Evolutionary conservation across 176 grass and related monocot genomes (phyloP).

Genomic region (Juncus inflexus): DNA sequence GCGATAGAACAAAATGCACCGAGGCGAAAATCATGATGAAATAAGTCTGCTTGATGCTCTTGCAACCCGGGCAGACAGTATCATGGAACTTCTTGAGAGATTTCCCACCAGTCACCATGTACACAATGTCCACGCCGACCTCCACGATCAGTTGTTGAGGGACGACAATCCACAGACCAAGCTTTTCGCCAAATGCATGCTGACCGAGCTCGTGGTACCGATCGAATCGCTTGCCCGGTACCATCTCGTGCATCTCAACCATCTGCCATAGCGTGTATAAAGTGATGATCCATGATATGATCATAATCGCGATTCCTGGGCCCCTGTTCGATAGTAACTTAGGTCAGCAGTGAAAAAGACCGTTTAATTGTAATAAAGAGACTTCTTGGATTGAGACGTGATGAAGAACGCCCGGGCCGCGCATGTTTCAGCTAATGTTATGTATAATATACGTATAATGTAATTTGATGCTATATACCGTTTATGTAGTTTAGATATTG

Average conservation of each 20-base stretch:
- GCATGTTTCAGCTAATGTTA: no score
- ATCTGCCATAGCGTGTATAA: conserved; percentile 84
- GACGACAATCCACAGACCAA: conserved; percentile 68
- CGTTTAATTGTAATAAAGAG: neutral
- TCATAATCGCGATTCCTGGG: conserved; percentile 39
- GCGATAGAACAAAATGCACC: conserved; percentile 66
- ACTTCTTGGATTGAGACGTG: neutral
- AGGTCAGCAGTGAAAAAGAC: no score
- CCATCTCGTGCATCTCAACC: conserved; percentile 87
- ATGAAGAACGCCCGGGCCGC: neutral
- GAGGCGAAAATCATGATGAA: conserved; percentile 81
- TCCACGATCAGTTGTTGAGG: conserved; percentile 82
- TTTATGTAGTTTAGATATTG: no score
- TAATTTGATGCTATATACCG: no score
- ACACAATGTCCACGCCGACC: conserved; percentile 57
- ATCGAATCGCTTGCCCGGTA: conserved; percentile 81
- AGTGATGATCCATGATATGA: conserved; percentile 64
- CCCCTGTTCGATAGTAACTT: conserved; percentile 28
- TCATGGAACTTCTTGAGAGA: conserved; percentile 57
- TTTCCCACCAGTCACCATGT: conserved; percentile 76
- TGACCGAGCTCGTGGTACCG: conserved; percentile 75
- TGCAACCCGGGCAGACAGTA: conserved; percentile 35
- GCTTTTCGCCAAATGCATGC: conserved; percentile 61
- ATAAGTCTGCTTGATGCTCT: conserved; percentile 43
- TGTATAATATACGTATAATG: no score